Evolutionary conservation across 2,329 filamentous ascomycete species (phyloP).

Genomic region (Escovopsis sp.): DNA sequence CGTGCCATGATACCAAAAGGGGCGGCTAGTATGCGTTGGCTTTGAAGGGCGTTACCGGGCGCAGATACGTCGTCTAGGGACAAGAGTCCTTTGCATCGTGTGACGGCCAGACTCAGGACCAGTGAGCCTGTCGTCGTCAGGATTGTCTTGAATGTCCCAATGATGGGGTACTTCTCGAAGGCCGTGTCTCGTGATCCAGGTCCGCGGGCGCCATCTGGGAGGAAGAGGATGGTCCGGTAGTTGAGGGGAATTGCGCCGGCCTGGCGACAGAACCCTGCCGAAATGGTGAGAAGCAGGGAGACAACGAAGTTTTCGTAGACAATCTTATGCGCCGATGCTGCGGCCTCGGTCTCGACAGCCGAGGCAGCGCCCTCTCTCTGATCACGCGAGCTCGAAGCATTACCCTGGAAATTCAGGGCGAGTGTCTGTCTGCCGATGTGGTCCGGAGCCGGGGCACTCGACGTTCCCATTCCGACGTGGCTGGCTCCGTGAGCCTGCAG

Average conservation of each 20-base stretch:
- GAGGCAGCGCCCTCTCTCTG: slow-evolving; percentile 15
- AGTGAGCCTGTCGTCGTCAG: slow-evolving; percentile 42
- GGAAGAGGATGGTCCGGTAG: slow-evolving; percentile 35
- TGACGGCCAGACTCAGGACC: slow-evolving; percentile 33
- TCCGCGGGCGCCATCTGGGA: slow-evolving; percentile 10
- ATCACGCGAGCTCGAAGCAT: slow-evolving; percentile 9
- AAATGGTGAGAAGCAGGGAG: slow-evolving; percentile 36
- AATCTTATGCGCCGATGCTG: slow-evolving; percentile 21
- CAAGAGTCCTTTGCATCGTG: slow-evolving; percentile 31
- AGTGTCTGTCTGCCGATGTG: slow-evolving; percentile 13
- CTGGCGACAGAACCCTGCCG: slow-evolving; percentile 32
- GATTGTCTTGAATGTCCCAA: slow-evolving; percentile 39
- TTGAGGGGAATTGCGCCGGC: slow-evolving; percentile 38
- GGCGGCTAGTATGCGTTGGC: slow-evolving; percentile 35
- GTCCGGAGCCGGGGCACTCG: slow-evolving; percentile 26
- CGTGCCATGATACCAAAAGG: slow-evolving; percentile 33
- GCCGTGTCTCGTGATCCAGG: slow-evolving; percentile 8
- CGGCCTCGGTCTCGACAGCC: slow-evolving; percentile 10
- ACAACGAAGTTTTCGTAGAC: slow-evolving; percentile 40
- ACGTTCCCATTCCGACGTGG: slow-evolving; percentile 32
- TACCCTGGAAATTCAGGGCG: slow-evolving; percentile 5
- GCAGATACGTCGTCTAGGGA: slow-evolving; percentile 29
- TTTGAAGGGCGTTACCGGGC: slow-evolving; percentile 24
- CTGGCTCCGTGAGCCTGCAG: slow-evolving; percentile 22
- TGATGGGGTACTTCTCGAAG: slow-evolving; percentile 15